Evolutionary conservation across 148 eudicot species (phyloP).

Genomic region (Nyssa sinensis): DNA sequence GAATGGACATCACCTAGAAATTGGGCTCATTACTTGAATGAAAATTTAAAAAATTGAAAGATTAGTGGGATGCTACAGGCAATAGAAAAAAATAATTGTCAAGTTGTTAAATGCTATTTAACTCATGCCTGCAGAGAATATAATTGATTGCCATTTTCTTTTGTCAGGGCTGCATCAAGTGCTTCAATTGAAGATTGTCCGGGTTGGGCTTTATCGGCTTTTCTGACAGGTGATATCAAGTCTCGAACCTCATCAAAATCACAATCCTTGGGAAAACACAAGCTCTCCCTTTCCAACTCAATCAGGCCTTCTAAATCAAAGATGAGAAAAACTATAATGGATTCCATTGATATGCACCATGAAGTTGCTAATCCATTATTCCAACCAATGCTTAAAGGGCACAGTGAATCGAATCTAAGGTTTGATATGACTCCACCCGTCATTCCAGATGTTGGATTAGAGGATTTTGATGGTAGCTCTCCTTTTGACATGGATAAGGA

Average conservation of each 20-base stretch:
- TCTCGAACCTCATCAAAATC: slow-evolving; percentile 40
- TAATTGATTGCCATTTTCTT: not conserved
- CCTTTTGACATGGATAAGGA: slow-evolving; percentile 23
- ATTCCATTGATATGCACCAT: slow-evolving; percentile 30
- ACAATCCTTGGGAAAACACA: slow-evolving; percentile 64
- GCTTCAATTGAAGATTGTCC: slow-evolving; percentile 40
- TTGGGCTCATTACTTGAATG: not conserved
- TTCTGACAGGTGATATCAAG: slow-evolving; percentile 44
- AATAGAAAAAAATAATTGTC: not conserved
- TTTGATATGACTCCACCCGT: slow-evolving; percentile 26
- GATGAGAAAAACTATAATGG: slow-evolving; percentile 48
- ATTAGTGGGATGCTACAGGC: not conserved
- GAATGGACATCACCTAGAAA: not conserved
- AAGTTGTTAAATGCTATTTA: not conserved
- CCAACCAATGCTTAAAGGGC: slow-evolving; percentile 20
- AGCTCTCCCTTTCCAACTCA: slow-evolving; percentile 47
- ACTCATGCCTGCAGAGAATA: not conserved
- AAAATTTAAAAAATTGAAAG: not conserved
- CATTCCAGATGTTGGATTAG: slow-evolving; percentile 26
- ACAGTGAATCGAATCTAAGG: slow-evolving; percentile 14
- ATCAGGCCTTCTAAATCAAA: slow-evolving; percentile 63
- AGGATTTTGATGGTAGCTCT: slow-evolving; percentile 14
- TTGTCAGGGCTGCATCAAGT: slow-evolving; percentile 50
- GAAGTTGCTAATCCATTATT: slow-evolving; percentile 29
- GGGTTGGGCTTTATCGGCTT: slow-evolving; percentile 54